These are phyloP conservation scores for sunflower (Helianthus annuus) DNA, from an alignment of 129 eudicot species.

Conservation along the genomic window HanXRQr2.0-SUNRISE NC_035443.2:65751741-65752240, in stretches of 20 bases:
- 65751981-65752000: slow-evolving; percentile 57
- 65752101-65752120: slow-evolving; percentile 43
- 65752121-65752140: slow-evolving; percentile 53
- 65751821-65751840: too few species aligned
- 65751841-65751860: too few species aligned
- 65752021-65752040: slow-evolving; percentile 60
- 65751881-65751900: slow-evolving; percentile 52
- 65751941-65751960: slow-evolving; percentile 65
- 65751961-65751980: slow-evolving; percentile 40
- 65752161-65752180: slow-evolving; percentile 50
- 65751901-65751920: slow-evolving; percentile 72
- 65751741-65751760: too few species aligned
- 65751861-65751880: slow-evolving; percentile 35
- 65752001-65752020: slow-evolving; percentile 55
- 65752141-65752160: slow-evolving; percentile 51
- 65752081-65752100: slow-evolving; percentile 63
- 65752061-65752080: slow-evolving; percentile 49
- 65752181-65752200: too few species aligned
- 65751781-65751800: too few species aligned
- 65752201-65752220: too few species aligned
- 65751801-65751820: too few species aligned
- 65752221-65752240: too few species aligned
- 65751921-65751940: slow-evolving; percentile 57
- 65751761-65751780: too few species aligned
- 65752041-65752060: slow-evolving; percentile 48